Conservation (phyloP, 495 filamentous ascomycete species). For the Parachaetomium inaequale region DNA sequence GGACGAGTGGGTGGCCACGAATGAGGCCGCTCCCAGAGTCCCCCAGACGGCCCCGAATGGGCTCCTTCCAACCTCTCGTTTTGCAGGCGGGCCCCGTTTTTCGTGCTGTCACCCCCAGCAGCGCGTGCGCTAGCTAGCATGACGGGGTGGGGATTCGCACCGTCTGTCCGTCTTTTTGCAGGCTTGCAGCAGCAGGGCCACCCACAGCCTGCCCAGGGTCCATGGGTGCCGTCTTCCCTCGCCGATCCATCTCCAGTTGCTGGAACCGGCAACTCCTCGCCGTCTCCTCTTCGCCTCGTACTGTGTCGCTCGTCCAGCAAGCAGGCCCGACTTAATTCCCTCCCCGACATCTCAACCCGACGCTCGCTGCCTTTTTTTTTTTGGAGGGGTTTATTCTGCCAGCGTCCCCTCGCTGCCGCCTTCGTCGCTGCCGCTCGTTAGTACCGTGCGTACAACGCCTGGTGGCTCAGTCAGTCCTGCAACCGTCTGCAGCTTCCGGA, state of each 20-base stretch:
- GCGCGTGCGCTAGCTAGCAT: background rate
- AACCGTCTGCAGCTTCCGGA: background rate
- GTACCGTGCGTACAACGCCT: background rate
- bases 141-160: background rate
- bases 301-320: slow-evolving; percentile 1
- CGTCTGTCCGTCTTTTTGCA: background rate
- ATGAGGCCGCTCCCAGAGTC: background rate
- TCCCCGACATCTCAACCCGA: slow-evolving; percentile 10
- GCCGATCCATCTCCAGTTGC: slow-evolving; percentile 6
- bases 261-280: background rate
- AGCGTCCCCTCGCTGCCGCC: slow-evolving; percentile 13
- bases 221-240: slow-evolving; percentile 8
- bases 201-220: slow-evolving; percentile 1
- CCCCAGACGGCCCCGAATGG: background rate
- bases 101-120: background rate
- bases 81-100: slow-evolving; percentile 1
- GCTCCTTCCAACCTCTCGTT: slow-evolving; percentile 11
- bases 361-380: slow-evolving; percentile 17
- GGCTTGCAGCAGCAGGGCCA: background rate
- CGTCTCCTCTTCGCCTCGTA: background rate
- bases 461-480: background rate
- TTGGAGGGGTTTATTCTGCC: background rate
- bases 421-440: slow-evolving; percentile 19
- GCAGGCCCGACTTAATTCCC: slow-evolving; percentile 5
- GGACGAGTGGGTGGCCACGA: background rate